Conservation (phyloP, 1,284 basidiomycete species). For the Microbotryum saponariae region DNA sequence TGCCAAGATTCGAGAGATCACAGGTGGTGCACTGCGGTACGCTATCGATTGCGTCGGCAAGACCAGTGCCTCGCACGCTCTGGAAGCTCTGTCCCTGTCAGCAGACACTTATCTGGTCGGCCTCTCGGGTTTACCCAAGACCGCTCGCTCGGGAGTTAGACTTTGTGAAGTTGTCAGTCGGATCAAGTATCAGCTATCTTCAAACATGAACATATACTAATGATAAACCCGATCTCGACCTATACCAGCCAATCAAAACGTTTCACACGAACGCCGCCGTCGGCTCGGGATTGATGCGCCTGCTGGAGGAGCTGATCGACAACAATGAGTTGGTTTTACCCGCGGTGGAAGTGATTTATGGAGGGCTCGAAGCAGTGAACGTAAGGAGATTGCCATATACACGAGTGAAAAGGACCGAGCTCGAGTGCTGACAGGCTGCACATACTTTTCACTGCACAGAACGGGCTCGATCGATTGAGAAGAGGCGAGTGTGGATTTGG, state of each 20-base stretch:
- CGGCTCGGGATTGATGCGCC: constrained; percentile 9
- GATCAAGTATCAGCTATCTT: neutral
- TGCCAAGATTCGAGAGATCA: neutral
- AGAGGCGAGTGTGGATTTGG: constrained; percentile 10
- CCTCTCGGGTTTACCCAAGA: constrained; percentile 10
- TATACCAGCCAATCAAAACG: constrained; percentile 13
- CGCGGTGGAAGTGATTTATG: constrained; percentile 8
- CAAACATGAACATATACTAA: neutral
- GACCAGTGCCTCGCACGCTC: constrained; percentile 1
- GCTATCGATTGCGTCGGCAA: constrained; percentile 13
- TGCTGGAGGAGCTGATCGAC: constrained; percentile 10
- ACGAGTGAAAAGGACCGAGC: neutral
- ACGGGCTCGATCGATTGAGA: constrained; percentile 7
- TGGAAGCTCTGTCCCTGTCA: neutral
- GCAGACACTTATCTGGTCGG: constrained; percentile 8
- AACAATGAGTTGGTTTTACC: constrained; percentile 11
- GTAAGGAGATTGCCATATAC: neutral
- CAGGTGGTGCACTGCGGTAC: constrained; percentile 3
- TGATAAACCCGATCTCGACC: too few species aligned
- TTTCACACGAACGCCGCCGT: constrained; percentile 14
- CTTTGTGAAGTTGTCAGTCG: constrained; percentile 9
- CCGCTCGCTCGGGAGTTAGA: neutral
- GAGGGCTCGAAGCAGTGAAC: constrained; percentile 12
- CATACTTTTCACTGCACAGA: constrained; percentile 1
- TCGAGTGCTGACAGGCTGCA: neutral